A percentile compares a stretch with the other conserved stretches of the same genome.
Conservation (phyloP, 306 rosid genomes). For the Medicago ruthenica region DNA sequence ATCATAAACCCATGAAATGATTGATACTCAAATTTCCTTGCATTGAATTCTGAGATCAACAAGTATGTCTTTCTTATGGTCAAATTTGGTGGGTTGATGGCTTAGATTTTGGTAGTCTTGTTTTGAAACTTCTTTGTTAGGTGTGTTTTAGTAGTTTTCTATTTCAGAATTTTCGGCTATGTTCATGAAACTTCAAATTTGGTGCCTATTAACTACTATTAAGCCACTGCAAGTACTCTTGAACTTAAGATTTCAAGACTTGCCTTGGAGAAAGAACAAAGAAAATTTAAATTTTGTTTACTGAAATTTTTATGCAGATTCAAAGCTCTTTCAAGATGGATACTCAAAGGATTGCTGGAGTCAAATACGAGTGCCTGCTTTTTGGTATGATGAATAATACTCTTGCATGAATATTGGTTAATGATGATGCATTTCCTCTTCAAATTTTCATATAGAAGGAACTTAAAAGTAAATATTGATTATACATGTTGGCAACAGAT, state of each 20-base stretch:
- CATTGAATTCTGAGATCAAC: slow-evolving; percentile 35
- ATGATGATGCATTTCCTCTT: not conserved
- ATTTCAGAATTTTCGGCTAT: slow-evolving; percentile 12
- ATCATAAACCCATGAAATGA: slow-evolving; percentile 22
- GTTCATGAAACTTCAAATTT: slow-evolving; percentile 14
- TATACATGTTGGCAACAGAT: slow-evolving; percentile 56
- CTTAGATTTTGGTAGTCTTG: slow-evolving; percentile 18
- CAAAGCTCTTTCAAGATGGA: slow-evolving; percentile 54
- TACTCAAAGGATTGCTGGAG: slow-evolving; percentile 46
- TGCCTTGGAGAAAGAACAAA: not conserved
- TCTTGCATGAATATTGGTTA: not conserved
- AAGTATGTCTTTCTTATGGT: slow-evolving; percentile 26
- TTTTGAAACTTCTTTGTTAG: slow-evolving; percentile 28
- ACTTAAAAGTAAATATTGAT: not conserved
- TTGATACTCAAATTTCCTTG: slow-evolving; percentile 1
- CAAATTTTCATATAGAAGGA: not conserved
- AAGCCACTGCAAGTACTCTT: not conserved
- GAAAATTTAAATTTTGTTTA: not conserved
- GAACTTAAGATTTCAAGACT: slow-evolving; percentile 7
- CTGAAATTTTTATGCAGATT: slow-evolving; percentile 49
- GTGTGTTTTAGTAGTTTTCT: slow-evolving; percentile 27
- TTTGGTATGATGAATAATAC: slow-evolving; percentile 62
- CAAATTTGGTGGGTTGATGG: slow-evolving; percentile 18
- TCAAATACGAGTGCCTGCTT: slow-evolving; percentile 74
- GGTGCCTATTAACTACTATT: not conserved